Base-by-base conservation (phyloP, 2,329 filamentous ascomycete genomes). In the Fusarium graminum region DNA sequence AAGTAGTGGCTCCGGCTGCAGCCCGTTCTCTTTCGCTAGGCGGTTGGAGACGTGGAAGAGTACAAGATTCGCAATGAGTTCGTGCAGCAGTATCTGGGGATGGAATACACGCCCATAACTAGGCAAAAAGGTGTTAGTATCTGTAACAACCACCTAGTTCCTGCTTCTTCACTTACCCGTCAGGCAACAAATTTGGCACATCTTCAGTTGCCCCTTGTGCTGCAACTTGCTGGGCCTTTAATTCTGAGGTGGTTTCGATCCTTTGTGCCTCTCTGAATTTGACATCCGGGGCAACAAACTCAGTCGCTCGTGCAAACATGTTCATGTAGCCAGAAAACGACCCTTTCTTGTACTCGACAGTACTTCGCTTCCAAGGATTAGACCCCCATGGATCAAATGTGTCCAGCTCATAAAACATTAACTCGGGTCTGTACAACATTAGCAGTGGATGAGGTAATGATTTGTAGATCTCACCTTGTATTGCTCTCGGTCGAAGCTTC, bases 321-420 rank as follows among this genome's bases (percentile, higher is more conserved):
- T 53, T 53, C 54, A 59, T 53, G 2, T 53, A 12, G 3, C 42
- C 59, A 0, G 54, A 45, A 3, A 62, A 62, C 3, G 54, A 40
- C 1, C 59, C 42, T 3, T 53, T 62, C 19, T 17, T n/a, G 22
- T 57, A 32, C 12, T 47, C 47, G 4, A 38, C 42, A 6, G 46
- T 34, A 14, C 47, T 46, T n/a, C 59, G 42, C 17, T 62, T 61
- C 46, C 58, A 58, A 0, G 58, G 58, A 4, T 36, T 52, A 0
- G 16, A 30, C 2, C 58, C 53, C 53, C 41, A 51, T 2, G 36
- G 53, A 13, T 58, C 58, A 5, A 46, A 26, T 0, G 26, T 52
- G 17, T 61, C 39, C 1, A 61, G 52, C 40, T 61, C 58, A 13
- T 61, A 61, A 14, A 61, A 61, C 53, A 61, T 61, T 3, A 58